Evolutionary conservation across 768 basidiomycete species (phyloP), one percentile per base, ranked within the genome.

Genomic region (Hypsizygus marmoreus): DNA sequence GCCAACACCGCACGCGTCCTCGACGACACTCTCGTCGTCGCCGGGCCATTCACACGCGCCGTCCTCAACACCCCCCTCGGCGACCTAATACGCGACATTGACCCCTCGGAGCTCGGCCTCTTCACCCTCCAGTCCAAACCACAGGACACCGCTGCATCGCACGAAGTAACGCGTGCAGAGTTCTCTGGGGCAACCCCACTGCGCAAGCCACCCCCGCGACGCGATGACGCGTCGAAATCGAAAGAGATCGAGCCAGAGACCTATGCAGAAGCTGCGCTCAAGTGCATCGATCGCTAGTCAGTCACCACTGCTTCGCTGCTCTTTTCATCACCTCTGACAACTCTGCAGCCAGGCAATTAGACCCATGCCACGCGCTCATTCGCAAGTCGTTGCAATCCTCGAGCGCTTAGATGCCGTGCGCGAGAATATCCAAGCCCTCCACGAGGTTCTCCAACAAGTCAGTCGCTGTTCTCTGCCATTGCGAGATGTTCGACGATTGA

Each of bases 71-170:
- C 81, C 0, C 66, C 76, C 40, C 76, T 91, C 7, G 83, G 83
- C 32, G 84, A 90, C 57, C 80, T 91, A 50, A 88, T 90, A 49
- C 86, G 89, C 57, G 89, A 91, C 56, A 73, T 84, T 49, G 88
- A 91, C 53, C 72, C 83, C 7, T 81, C 88, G 4, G 89, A 91
- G 58, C 75, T 89, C 20, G 88, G 88, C 28, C 79, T 91, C 19
- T 90, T 91, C 66, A 81, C 75, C 6, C 74, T 89, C 40, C 68
- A 77, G 2, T 59, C 65, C 60, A 30, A 57, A 45, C 24, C 61
- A 0, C 57, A 73, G 2, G 61, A 63, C 29, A 33, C 45, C 1
- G 46, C 63, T 33, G 53, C 62, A 20, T 56, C 66, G 7, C n/a
- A n/a, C n/a, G 68, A 81, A 56, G 71, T 91, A 26, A 69, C 78